Percentiles rank a stretch among this genome's conserved stretches.
phyloP scores from a whole-genome alignment of 257 asterid genomes.

The Anisodus acutangulus region DNA sequence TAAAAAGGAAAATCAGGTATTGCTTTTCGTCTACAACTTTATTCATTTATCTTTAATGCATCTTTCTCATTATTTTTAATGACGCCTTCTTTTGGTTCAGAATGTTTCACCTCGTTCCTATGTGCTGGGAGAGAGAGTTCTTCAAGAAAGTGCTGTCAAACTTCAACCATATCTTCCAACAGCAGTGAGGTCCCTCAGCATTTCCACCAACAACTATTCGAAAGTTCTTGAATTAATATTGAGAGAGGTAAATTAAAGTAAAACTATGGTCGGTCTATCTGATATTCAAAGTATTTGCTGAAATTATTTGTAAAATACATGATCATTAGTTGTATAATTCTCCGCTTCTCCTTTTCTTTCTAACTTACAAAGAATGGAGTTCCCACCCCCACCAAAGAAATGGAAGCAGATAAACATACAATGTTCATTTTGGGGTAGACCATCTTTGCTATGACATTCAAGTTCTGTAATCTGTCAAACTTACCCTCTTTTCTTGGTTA shows the following conservation, averaged over 20 bases:
- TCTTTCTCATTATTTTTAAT: neutral
- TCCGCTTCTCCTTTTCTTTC: neutral
- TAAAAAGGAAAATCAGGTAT: conserved; percentile 58
- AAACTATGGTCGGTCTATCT: conserved; percentile 30
- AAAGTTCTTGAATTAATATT: conserved; percentile 34
- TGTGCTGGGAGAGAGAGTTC: conserved; percentile 35
- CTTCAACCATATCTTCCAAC: conserved; percentile 28
- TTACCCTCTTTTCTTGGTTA: neutral
- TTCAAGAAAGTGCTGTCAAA: conserved; percentile 30
- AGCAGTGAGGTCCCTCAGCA: conserved; percentile 29
- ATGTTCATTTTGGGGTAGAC: neutral
- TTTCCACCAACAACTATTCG: conserved; percentile 22
- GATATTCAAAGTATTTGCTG: conserved; percentile 12
- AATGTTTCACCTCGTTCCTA: conserved; percentile 33
- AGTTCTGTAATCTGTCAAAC: neutral
- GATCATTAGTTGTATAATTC: conserved; percentile 5
- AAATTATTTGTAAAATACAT: conserved; percentile 9
- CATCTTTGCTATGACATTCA: neutral
- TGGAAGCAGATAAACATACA: neutral
- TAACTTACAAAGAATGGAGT: conserved; percentile 9
- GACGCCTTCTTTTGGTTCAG: conserved; percentile 33
- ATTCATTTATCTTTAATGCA: neutral
- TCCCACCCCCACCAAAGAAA: neutral
- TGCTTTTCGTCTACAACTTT: conserved; percentile 14
- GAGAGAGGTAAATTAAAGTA: conserved; percentile 24